These are phyloP conservation scores for Cutaneotrichosporon spelunceum DNA, from an alignment of 1,284 basidiomycete genomes.

Conservation along the genomic window DNA sequence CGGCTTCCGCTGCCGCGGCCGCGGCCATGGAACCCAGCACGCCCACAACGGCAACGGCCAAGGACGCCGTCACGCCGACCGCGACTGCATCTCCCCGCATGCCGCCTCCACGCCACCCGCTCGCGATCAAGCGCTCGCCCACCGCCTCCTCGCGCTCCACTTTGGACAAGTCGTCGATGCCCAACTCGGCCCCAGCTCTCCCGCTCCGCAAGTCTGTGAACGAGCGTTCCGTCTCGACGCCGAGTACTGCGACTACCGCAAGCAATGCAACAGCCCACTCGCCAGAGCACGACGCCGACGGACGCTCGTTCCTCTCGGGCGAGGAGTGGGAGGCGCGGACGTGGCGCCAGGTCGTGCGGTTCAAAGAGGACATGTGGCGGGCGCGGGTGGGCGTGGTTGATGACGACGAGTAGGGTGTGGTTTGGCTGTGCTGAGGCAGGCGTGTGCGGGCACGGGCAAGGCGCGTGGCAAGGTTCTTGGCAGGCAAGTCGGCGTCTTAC, in stretches of 20 bases:
- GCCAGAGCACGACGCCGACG: not conserved
- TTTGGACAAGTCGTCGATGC: not conserved
- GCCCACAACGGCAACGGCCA: not conserved
- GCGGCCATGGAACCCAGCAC: not conserved
- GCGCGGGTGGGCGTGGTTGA: conserved; percentile 63
- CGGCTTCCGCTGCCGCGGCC: not conserved
- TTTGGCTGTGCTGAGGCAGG: not conserved
- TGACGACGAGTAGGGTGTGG: conserved; percentile 6
- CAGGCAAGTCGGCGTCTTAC: not conserved
- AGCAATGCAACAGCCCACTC: not conserved
- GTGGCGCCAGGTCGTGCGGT: conserved; percentile 74
- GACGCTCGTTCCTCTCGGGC: conserved; percentile 52
- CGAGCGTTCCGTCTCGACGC: not conserved
- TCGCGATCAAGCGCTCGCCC: conserved; percentile 5
- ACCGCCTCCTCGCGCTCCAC: not conserved
- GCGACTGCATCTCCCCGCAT: not conserved
- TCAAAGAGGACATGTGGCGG: conserved; percentile 89
- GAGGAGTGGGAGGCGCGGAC: conserved; percentile 83
- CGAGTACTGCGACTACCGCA: not conserved
- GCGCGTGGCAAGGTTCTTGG: not conserved
- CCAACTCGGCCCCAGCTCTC: not conserved
- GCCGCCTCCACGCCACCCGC: conserved; percentile 6
- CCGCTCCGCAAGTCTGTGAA: not conserved
- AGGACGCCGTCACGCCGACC: not conserved
- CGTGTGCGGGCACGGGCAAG: no score